Evolutionary conservation across 2,329 filamentous ascomycete genomes (phyloP).

Genomic region (Didymella exigua): DNA sequence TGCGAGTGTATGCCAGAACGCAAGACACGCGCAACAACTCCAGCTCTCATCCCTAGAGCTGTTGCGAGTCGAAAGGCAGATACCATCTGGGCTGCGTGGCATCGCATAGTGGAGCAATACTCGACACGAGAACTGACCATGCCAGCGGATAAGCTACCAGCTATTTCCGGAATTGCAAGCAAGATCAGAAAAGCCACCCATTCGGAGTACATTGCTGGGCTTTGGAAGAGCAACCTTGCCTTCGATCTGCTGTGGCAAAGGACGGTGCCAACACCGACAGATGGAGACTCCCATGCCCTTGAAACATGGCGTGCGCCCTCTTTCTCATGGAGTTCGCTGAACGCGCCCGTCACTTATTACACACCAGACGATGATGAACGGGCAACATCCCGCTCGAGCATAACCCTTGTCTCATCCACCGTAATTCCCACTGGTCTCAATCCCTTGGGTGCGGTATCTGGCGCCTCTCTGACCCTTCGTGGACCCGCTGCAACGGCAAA

Average conservation of each 20-base stretch:
- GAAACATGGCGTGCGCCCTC: slow-evolving; percentile 38
- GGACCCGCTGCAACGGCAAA: slow-evolving; percentile 28
- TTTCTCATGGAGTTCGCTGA: slow-evolving; percentile 43
- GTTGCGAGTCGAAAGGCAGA: slow-evolving; percentile 30
- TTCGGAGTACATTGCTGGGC: slow-evolving; percentile 42
- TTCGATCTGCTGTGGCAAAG: slow-evolving; percentile 41
- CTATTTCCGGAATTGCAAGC: slow-evolving; percentile 44
- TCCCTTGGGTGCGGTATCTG: slow-evolving; percentile 32
- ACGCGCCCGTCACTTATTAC: slow-evolving; percentile 33
- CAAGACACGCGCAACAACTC: slow-evolving; percentile 36
- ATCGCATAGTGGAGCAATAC: slow-evolving; percentile 40
- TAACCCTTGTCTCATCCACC: slow-evolving; percentile 24
- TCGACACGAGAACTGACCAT: slow-evolving; percentile 36
- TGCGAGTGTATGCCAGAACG: slow-evolving; percentile 42
- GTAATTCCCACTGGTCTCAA: slow-evolving; percentile 33
- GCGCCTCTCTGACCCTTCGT: slow-evolving; percentile 30
- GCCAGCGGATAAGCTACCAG: slow-evolving; percentile 38
- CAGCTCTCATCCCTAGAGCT: slow-evolving; percentile 41
- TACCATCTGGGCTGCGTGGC: slow-evolving; percentile 40
- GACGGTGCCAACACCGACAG: slow-evolving; percentile 1
- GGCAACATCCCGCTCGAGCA: slow-evolving; percentile 19
- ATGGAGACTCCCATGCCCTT: slow-evolving; percentile 16
- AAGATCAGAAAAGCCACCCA: slow-evolving; percentile 38
- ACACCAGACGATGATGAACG: slow-evolving; percentile 30
- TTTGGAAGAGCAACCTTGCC: slow-evolving; percentile 41